A percentile compares a stretch with the other conserved stretches of the same genome.
phyloP scores from a whole-genome alignment of 1,284 basidiomycete species.

The Thecaphora thlaspeos region DNA sequence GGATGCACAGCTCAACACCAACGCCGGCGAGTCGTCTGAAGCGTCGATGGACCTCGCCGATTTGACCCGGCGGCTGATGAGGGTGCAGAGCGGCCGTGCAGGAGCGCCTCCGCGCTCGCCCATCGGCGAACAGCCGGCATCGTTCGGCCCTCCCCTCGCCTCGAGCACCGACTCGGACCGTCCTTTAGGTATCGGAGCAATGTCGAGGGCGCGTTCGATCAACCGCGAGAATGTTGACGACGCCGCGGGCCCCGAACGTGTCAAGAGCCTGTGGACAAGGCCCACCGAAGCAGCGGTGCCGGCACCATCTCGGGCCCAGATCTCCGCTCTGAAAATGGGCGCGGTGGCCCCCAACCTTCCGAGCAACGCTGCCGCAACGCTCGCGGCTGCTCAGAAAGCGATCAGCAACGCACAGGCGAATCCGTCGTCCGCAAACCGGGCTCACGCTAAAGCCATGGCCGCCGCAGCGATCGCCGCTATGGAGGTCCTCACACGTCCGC shows the following conservation, averaged over 20 bases:
- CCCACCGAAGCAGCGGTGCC: not conserved
- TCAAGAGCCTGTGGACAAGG: not conserved
- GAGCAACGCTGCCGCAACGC: constrained; percentile 18
- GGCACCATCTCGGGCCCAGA: not conserved
- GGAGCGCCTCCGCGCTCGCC: constrained; percentile 1
- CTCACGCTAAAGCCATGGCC: constrained; percentile 32
- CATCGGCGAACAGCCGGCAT: too few species aligned
- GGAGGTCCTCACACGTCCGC: not conserved
- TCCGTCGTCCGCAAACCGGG: constrained; percentile 16
- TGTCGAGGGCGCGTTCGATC: not conserved
- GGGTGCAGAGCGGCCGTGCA: constrained; percentile 24
- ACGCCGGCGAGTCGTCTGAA: not conserved
- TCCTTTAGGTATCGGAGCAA: not conserved
- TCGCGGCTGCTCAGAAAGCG: constrained; percentile 28
- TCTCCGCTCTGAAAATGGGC: too few species aligned
- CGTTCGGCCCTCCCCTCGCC: not conserved
- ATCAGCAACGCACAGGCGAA: constrained; percentile 29
- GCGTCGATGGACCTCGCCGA: constrained; percentile 18
- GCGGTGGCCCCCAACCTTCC: constrained; percentile 8
- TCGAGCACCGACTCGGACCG: not conserved
- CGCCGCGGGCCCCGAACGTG: not conserved
- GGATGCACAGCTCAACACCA: not conserved
- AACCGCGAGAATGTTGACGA: not conserved
- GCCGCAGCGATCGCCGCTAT: constrained; percentile 22
- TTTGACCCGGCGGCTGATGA: constrained; percentile 15